Evolutionary conservation across 257 asterid species (phyloP).

Genomic region (Jacaranda copaia): DNA sequence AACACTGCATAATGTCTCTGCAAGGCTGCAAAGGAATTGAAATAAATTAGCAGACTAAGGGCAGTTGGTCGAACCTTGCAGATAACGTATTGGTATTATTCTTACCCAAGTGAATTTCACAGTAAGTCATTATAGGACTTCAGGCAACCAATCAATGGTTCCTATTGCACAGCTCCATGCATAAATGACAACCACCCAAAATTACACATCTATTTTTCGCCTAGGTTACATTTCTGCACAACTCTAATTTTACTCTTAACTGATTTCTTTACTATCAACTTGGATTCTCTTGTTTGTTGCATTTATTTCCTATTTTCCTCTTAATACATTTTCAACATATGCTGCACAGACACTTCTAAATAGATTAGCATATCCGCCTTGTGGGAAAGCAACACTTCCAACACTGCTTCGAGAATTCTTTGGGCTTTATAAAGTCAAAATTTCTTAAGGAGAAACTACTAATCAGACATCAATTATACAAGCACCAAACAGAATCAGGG

Average conservation of each 20-base stretch:
- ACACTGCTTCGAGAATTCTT: not conserved
- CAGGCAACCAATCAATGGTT: not conserved
- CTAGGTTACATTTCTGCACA: not conserved
- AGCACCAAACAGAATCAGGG: not conserved
- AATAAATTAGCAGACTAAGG: constrained; percentile 28
- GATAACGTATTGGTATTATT: not conserved
- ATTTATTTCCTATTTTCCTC: not conserved
- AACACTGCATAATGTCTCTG: constrained; percentile 95
- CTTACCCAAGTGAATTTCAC: constrained; percentile 8
- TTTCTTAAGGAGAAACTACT: not conserved
- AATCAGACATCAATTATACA: no score
- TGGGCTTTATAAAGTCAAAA: not conserved
- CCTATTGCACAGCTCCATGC: not conserved
- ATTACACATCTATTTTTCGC: not conserved
- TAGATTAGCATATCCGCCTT: not conserved
- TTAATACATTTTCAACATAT: not conserved
- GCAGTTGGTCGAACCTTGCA: constrained; percentile 12
- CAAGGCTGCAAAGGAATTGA: constrained; percentile 63
- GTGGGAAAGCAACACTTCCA: not conserved
- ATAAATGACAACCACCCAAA: not conserved
- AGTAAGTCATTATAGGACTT: constrained; percentile 24
- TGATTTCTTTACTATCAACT: not conserved
- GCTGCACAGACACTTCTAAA: not conserved
- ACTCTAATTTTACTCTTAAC: not conserved
- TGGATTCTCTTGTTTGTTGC: constrained; percentile 4